A percentile compares a stretch with the other conserved stretches of the same genome.
These are phyloP conservation scores for Penicillium roqueforti DNA, from an alignment of 495 filamentous ascomycete species.

Conservation along the genomic window DNA sequence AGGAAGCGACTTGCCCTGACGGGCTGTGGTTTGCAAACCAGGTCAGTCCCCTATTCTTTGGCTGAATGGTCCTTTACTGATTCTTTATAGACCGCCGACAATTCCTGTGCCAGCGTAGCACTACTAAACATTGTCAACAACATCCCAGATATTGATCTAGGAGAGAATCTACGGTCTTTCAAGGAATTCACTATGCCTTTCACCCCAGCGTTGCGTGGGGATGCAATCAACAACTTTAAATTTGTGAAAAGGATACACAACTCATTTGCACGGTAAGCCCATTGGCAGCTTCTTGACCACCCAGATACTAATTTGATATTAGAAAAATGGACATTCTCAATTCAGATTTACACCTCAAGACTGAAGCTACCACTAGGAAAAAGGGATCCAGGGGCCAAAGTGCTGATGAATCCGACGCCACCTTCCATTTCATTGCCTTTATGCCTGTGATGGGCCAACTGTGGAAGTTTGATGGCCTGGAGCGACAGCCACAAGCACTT, in stretches of 20 bases:
- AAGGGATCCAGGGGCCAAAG: conserved; percentile 32
- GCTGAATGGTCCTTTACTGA: conserved; percentile 1
- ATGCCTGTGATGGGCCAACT: conserved; percentile 69
- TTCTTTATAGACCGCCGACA: conserved; percentile 59
- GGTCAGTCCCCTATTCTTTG: conserved; percentile 36
- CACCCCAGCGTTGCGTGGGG: conserved; percentile 67
- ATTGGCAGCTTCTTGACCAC: background rate
- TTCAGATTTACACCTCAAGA: conserved; percentile 64
- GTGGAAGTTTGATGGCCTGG: conserved; percentile 89
- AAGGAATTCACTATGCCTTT: conserved; percentile 65
- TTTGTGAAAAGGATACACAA: conserved; percentile 83
- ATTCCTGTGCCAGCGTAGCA: conserved; percentile 85
- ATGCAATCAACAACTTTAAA: conserved; percentile 66
- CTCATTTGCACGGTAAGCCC: conserved; percentile 69
- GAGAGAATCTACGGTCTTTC: conserved; percentile 62
- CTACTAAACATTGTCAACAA: conserved; percentile 92
- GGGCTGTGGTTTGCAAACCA: conserved; percentile 95
- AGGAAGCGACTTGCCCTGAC: conserved; percentile 57
- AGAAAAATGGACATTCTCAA: conserved; percentile 76
- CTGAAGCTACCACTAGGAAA: conserved; percentile 51
- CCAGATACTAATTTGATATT: background rate
- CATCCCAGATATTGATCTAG: conserved; percentile 57
- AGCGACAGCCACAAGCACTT: conserved; percentile 65
- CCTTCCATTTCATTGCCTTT: conserved; percentile 87
- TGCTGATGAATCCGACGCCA: conserved; percentile 47